These are phyloP conservation scores for Amaranthus cruentus DNA, from an alignment of 148 eudicot genomes.

Conservation along the genomic window DNA sequence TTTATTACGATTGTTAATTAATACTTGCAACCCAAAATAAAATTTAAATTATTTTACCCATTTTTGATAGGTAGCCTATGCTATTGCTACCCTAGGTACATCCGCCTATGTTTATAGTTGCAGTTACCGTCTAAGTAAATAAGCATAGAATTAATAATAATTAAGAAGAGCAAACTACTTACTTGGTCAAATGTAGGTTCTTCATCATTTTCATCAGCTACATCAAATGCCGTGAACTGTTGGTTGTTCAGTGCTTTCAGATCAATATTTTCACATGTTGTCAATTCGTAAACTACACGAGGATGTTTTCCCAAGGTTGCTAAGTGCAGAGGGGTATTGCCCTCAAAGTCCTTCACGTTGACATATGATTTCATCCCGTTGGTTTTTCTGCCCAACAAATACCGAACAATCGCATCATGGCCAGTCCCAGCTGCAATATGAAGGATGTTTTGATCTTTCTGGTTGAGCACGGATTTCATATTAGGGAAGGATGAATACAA, in stretches of 20 bases:
- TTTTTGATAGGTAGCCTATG: no score
- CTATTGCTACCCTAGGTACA: no score
- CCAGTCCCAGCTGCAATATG: neutral
- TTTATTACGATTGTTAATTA: no score
- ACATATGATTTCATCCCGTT: neutral
- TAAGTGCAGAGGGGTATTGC: slow-evolving; percentile 19
- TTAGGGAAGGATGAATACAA: neutral
- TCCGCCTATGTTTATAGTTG: no score
- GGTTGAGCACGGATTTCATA: neutral
- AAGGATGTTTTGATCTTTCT: neutral
- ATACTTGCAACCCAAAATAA: no score
- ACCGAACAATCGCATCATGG: neutral
- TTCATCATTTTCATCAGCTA: neutral
- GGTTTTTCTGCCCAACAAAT: neutral
- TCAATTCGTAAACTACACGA: slow-evolving; percentile 5
- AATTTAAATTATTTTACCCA: no score
- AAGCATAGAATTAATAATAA: no score
- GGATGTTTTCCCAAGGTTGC: slow-evolving; percentile 9
- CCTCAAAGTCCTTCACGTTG: slow-evolving; percentile 4
- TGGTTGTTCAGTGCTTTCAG: neutral
- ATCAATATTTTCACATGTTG: neutral
- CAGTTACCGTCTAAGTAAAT: no score
- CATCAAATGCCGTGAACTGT: slow-evolving; percentile 4
- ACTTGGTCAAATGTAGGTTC: neutral
- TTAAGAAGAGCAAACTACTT: neutral